Percentiles rank a stretch among this genome's conserved stretches.
phyloP scores from a whole-genome alignment of 2,329 filamentous ascomycete species.

The Pseudogymnoascus sp. region DNA sequence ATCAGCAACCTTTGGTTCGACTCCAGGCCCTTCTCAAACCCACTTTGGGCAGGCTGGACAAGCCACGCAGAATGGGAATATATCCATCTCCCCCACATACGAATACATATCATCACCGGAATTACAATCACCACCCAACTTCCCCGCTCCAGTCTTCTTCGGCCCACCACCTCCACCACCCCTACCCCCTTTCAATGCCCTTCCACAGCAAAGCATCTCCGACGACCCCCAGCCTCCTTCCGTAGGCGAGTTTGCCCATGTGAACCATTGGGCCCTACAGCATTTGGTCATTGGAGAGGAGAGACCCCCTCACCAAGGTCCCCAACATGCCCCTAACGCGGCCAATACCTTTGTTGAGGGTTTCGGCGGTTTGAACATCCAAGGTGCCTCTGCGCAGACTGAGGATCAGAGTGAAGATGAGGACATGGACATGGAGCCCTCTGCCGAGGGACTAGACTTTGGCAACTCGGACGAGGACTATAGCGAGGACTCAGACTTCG shows the following conservation, averaged over 20 bases:
- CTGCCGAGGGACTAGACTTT: neutral
- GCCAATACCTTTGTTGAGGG: neutral
- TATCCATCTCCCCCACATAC: neutral
- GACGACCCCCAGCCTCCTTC: neutral
- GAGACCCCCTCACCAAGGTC: neutral
- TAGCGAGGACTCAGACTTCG: neutral
- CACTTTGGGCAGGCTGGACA: neutral
- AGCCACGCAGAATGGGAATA: neutral
- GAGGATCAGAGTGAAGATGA: neutral
- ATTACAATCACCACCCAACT: neutral
- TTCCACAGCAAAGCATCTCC: neutral
- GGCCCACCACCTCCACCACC: neutral
- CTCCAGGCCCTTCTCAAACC: neutral
- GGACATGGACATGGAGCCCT: neutral
- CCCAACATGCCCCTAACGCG: neutral
- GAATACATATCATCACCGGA: neutral
- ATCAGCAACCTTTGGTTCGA: neutral
- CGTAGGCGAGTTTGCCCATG: neutral
- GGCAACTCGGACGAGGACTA: slow-evolving; percentile 3
- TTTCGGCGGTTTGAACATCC: neutral
- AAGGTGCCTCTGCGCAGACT: neutral
- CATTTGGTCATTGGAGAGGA: neutral
- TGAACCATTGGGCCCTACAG: neutral
- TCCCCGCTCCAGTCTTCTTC: neutral
- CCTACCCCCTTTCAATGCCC: neutral